Base-by-base conservation (phyloP, 768 basidiomycete genomes). In the Pleurotus djamor region DNA sequence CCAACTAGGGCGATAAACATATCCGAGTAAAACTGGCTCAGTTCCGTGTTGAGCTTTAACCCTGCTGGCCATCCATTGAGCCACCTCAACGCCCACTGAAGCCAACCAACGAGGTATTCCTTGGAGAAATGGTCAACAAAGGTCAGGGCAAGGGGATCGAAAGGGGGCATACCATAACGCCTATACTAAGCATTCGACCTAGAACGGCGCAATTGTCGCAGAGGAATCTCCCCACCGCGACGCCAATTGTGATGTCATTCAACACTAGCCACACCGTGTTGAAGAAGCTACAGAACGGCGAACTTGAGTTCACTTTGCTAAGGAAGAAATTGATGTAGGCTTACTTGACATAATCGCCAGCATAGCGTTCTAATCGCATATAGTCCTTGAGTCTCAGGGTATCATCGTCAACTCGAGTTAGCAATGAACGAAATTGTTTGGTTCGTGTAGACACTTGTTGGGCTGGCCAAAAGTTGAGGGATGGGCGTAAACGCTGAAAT, bases 21-120 rank as follows among this genome's bases (percentile, higher is more conserved):
- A 59, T 86, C 80, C n/a, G 88, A 85, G 66, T 93, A 90, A 68
- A 97, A 90, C 28, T 79, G 77, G 64, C 93, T 92, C n/a, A 99
- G 81, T 65, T 98, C 92, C 0, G 93, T 92, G 67, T 98, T 98
- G 55, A 99, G 86, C 72, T 99, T 99, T 43, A 99, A 75, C 0
- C 97, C 96, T 1, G 88, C 94, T 0, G 96, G 96, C 96, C 96
- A 98, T 61, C 90, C 85, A 69, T 97, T 91, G 10, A 99, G 79
- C 96, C 95, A 98, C 1, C 78, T 65, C 2, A 98, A 76, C 0
- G 81, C 77, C 13, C 75, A 72, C 45, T 82, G 80, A 7, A 89
- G 69, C 50, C 75, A 72, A 3, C 76, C 68, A 4, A 89, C 74
- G 1, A 86, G 68, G 60, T 77, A 73, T 35, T 60, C 59, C 76